phyloP scores from a whole-genome alignment of 331 rosid genomes.

The Saraca asoca region DNA sequence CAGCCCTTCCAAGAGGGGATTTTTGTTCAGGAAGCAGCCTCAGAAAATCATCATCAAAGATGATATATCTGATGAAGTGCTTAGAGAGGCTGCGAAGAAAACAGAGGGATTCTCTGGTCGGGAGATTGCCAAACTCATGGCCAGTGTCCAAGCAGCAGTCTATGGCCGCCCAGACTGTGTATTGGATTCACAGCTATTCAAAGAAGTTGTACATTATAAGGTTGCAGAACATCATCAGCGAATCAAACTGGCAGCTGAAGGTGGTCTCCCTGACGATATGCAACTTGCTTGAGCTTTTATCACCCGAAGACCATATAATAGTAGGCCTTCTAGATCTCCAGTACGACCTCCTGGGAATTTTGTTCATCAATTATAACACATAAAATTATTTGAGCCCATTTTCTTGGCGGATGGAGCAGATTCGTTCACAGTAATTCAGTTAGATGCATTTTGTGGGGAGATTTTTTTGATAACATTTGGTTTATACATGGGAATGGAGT shows the following conservation, averaged over 20 bases:
- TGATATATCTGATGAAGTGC: conserved; percentile 68
- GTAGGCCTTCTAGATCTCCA: neutral
- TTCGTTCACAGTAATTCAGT: conserved; percentile 16
- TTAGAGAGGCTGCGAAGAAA: conserved; percentile 71
- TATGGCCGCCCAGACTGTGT: conserved; percentile 82
- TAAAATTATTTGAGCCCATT: conserved; percentile 5
- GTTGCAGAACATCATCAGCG: conserved; percentile 89
- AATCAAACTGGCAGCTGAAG: conserved; percentile 78
- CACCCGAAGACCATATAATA: neutral
- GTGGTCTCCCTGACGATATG: conserved; percentile 47
- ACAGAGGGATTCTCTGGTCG: conserved; percentile 98
- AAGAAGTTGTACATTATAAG: conserved; percentile 85
- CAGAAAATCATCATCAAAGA: conserved; percentile 61
- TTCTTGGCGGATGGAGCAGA: conserved; percentile 16
- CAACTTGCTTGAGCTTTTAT: conserved; percentile 14
- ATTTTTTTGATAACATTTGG: conserved; percentile 3
- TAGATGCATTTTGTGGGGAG: conserved; percentile 8
- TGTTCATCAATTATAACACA: neutral
- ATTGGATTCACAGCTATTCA: conserved; percentile 70
- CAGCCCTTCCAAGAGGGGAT: conserved; percentile 46
- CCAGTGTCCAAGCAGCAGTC: conserved; percentile 90
- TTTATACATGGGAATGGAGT: neutral
- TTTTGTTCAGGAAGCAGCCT: conserved; percentile 52
- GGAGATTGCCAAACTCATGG: conserved; percentile 93
- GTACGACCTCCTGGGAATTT: conserved; percentile 3